Base-by-base conservation (phyloP, 2,329 filamentous ascomycete genomes). In the Chaetothyriales sp. region DNA sequence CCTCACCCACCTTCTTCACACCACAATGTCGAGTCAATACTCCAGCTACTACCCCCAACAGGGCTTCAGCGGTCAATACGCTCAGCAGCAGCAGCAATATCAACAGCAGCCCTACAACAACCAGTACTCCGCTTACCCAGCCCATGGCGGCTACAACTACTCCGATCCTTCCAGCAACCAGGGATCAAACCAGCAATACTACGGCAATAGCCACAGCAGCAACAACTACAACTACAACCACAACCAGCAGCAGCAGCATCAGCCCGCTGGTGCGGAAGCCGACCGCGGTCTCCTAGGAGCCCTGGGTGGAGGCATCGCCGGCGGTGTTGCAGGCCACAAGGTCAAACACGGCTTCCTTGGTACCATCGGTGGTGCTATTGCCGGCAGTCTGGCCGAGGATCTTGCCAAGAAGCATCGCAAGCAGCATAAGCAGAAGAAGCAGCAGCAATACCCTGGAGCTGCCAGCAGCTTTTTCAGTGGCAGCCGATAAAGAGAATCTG, bases 261-360 rank as follows among this genome's bases (percentile, higher is more conserved):
- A 47, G 25, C 22, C 39, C 5, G 47, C 50, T n/a, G 52, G 52
- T 36, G 42, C 66, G 46, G 73, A 75, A 50, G 74, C 72, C 48
- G 77, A 80, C 53, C 73, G 77, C 49, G 77, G 76, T 25, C 64
- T 80, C 8, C 71, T 75, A 57, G 75, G 77, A 44, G 72, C 76
- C 1, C 63, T 79, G 2, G 73, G 71, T n/a, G 78, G 78, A 43
- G 76, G 74, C 45, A 69, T 75, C 1, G 74, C 76, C 1, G 78
- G 78, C 1, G 73, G 72, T 53, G 73, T 73, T 53, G 67, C 75
- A 7, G 78, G 78, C 12, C 76, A 78, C 62, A 69, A 75, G 57
- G 73, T 68, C 28, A 67, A 75, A 18, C 75, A 78, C 56, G 75
- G 75, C 5, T 63, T 80, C 20, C 63, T 81, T 9, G 77, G 77